These are phyloP conservation scores for Pichia terricola DNA, from an alignment of 1,139 yeast genomes.

Conservation along the genomic window DNA sequence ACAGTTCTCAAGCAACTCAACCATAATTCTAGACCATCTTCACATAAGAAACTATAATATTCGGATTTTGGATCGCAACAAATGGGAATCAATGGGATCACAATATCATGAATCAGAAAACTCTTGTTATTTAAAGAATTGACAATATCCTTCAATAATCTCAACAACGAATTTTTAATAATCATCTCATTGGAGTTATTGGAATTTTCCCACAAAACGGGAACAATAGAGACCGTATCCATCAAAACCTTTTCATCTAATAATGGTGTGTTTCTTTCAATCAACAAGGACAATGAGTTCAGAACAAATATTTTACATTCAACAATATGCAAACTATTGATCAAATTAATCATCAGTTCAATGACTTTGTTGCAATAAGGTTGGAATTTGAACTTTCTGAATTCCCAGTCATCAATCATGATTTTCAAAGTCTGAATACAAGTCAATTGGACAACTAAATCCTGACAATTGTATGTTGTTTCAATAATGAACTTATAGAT, in stretches of 20 bases:
- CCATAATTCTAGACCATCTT: slow-evolving; percentile 90
- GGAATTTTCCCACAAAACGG: slow-evolving; percentile 63
- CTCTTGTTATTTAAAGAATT: slow-evolving; percentile 59
- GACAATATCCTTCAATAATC: slow-evolving; percentile 58
- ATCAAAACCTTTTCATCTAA: slow-evolving; percentile 42
- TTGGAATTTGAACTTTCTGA: slow-evolving; percentile 53
- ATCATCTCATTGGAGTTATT: slow-evolving; percentile 49
- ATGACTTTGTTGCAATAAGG: slow-evolving; percentile 55
- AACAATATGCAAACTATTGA: slow-evolving; percentile 42
- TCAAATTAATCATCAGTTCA: slow-evolving; percentile 36
- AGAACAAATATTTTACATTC: slow-evolving; percentile 70
- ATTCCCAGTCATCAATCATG: slow-evolving; percentile 81
- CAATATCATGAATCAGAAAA: slow-evolving; percentile 47
- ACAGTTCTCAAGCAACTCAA: slow-evolving; percentile 52
- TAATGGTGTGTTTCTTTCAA: slow-evolving; percentile 57
- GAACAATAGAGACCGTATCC: slow-evolving; percentile 52
- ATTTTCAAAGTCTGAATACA: slow-evolving; percentile 64
- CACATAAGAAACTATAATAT: slow-evolving; percentile 55
- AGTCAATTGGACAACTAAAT: slow-evolving; percentile 66
- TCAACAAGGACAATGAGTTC: slow-evolving; percentile 53
- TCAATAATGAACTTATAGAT: slow-evolving; percentile 47
- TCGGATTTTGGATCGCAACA: slow-evolving; percentile 60
- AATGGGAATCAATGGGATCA: slow-evolving; percentile 53
- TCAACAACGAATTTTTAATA: slow-evolving; percentile 58
- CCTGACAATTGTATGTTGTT: slow-evolving; percentile 38